Evolutionary conservation across 495 filamentous ascomycete species (phyloP).

Genomic region (Cercophora samala): DNA sequence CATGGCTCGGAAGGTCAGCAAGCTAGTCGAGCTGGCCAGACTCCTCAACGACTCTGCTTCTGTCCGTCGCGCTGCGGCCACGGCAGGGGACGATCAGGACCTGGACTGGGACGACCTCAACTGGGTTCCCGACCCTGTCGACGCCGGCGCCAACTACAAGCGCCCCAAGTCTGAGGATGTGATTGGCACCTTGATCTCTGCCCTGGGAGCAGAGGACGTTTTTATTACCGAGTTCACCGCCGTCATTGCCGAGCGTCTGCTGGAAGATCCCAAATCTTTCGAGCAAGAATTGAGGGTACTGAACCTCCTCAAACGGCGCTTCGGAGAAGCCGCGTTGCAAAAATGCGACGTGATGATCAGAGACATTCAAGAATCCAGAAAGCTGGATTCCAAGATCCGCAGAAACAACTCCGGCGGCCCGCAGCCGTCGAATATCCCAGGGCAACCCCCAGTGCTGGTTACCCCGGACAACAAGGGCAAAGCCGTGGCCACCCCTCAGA

Average conservation of each 20-base stretch:
- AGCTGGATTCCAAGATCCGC: constrained; percentile 63
- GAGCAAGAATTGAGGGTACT: constrained; percentile 74
- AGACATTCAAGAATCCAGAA: constrained; percentile 82
- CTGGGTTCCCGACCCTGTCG: constrained; percentile 89
- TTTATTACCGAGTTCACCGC: constrained; percentile 92
- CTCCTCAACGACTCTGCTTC: constrained; percentile 64
- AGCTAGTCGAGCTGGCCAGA: constrained; percentile 69
- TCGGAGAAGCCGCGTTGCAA: constrained; percentile 81
- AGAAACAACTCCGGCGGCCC: constrained; percentile 23
- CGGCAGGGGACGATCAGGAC: constrained; percentile 58
- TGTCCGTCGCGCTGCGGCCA: constrained; percentile 36
- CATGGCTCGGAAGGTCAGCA: constrained; percentile 17
- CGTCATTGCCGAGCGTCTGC: constrained; percentile 76
- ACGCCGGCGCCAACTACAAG: constrained; percentile 88
- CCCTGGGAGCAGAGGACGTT: constrained; percentile 80
- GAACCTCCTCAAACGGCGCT: constrained; percentile 81
- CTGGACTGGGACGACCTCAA: constrained; percentile 85
- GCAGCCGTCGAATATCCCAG: constrained; percentile 4
- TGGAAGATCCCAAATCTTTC: constrained; percentile 66
- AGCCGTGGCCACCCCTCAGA: not conserved
- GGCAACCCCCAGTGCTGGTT: constrained; percentile 21
- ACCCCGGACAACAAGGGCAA: constrained; percentile 23
- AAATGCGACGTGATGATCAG: constrained; percentile 95
- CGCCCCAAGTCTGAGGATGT: constrained; percentile 86
- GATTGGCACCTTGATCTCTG: constrained; percentile 82